Base-by-base conservation (phyloP, 2,329 filamentous ascomycete species). In the Penicillium sumatraense region DNA sequence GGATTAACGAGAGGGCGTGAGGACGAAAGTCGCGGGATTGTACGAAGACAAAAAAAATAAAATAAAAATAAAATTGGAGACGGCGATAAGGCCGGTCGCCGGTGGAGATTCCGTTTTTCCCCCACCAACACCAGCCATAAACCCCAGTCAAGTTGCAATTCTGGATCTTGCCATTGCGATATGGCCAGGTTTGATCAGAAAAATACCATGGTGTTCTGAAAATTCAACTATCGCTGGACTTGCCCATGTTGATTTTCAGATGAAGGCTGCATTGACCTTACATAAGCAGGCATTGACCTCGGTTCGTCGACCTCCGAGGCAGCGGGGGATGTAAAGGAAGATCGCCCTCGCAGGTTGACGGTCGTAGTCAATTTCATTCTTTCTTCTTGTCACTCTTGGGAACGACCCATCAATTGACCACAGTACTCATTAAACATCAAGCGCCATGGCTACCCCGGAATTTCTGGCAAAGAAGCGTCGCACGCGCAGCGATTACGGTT, bases 401-500 rank as follows among this genome's bases (percentile, higher is more conserved):
- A 10, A 21, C 20, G 14, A 7, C 29, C 14, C 11, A 21, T 20
- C 24, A 27, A 7, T n/a, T 11, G 10, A 23, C 21, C 13, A 11
- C 20, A 48, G 20, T 13, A 38, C n/a, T 11, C 18, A 11, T 20
- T 16, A 5, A 48, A 2, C 3, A 21, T 18, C 7, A 21, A 24
- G 5, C 33, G 3, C 14, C 20, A 70, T 72, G 66, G 59, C 65
- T 16, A 57, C 67, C 8, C 54, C 68, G 53, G 68, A 74, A 24
- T 65, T 65, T 46, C 60, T 73, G 29, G 77, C 86, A 46, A 93
- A 90, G 74, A 77, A 77, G 58, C 84, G 89, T 45, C 82, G 76
- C 44, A 83, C 60, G 38, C 69, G 90, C 58, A 77, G 78, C 35
- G 90, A 96, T 74, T 97, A 96, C 74, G 81, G 81, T 45, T 96